Base-by-base conservation (phyloP, 2,329 filamentous ascomycete species). In the Paramyrothecium roridum region DNA sequence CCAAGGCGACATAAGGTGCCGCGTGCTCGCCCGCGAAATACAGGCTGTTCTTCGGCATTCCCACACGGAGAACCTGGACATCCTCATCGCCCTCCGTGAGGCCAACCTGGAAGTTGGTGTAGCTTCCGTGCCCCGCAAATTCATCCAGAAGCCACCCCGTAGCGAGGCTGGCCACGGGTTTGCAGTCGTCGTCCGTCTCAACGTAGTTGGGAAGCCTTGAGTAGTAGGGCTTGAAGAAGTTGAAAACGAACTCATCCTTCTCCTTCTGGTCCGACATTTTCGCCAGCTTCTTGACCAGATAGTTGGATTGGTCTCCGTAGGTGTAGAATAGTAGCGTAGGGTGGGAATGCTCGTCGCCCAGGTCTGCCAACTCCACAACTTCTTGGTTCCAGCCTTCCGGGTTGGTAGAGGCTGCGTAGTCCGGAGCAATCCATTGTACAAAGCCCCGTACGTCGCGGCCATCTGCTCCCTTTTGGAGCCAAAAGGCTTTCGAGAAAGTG, bases 21-120 rank as follows among this genome's bases (percentile, higher is more conserved):
- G 91, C 96, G 73, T 96, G 92, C 73, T 96, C 92, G 0, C 92
- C 92, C 0, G 92, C 92, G 61, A 96, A 79, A 92, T 92, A 96
- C 10, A 96, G 67, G 0, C 89, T 86, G 21, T 84, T 76, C 13
- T 84, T 84, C 1, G 86, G 86, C 60, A 89, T 62, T 1, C 87
- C 87, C 45, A 80, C 73, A 2, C 85, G 76, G 72, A 91, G 82
- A 3, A 69, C 72, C 50, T 87, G 81, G 50, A 96, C 84, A 67
- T 96, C 89, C 55, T 79, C 75, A 62, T 93, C 90, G 1, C 87
- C 90, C 7, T 84, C 76, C 61, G 84, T 76, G 49, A 93, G 67
- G 0, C 90, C 91, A 17, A 88, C 79, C 64, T 92, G 91, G 72
- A 96, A 96, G 69, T 96, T 96, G 52, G 81, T 83, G 70, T 96